phyloP scores from a whole-genome alignment of 140 eudicot genomes.

The Bidens hawaiensis region DNA sequence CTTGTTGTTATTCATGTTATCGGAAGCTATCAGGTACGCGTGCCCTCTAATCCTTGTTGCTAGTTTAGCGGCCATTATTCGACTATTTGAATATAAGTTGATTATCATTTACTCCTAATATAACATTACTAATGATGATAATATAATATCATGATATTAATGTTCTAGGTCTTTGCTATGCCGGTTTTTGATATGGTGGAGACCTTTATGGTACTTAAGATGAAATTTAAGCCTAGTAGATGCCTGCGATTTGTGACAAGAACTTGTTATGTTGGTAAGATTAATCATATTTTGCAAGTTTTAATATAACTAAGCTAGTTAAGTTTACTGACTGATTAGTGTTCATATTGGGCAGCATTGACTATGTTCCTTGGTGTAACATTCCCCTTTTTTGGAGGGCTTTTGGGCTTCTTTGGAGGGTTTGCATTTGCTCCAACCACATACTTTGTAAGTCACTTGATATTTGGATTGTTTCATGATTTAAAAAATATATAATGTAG shows the following conservation, averaged over 20 bases:
- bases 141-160: background rate
- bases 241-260: slow-evolving; percentile 40
- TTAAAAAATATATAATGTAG: background rate
- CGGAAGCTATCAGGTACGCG: slow-evolving; percentile 63
- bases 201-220: slow-evolving; percentile 28
- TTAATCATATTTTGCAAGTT: background rate
- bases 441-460: slow-evolving; percentile 51
- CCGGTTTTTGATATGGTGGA: slow-evolving; percentile 56
- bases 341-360: slow-evolving; percentile 29
- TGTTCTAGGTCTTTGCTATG: slow-evolving; percentile 48
- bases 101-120: no score
- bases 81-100: background rate
- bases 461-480: background rate
- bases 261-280: slow-evolving; percentile 50
- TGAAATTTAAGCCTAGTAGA: slow-evolving; percentile 39
- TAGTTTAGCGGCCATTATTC: background rate
- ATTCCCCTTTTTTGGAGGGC: slow-evolving; percentile 60
- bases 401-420: slow-evolving; percentile 56
- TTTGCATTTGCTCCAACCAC: slow-evolving; percentile 68
- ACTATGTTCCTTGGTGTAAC: slow-evolving; percentile 53
- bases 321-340: background rate
- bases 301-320: background rate
- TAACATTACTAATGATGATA: no score
- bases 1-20: slow-evolving; percentile 58
- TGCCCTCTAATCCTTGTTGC: background rate